Evolutionary conservation across 345 rosid species (phyloP).

Genomic region (Rhizophora apiculata): DNA sequence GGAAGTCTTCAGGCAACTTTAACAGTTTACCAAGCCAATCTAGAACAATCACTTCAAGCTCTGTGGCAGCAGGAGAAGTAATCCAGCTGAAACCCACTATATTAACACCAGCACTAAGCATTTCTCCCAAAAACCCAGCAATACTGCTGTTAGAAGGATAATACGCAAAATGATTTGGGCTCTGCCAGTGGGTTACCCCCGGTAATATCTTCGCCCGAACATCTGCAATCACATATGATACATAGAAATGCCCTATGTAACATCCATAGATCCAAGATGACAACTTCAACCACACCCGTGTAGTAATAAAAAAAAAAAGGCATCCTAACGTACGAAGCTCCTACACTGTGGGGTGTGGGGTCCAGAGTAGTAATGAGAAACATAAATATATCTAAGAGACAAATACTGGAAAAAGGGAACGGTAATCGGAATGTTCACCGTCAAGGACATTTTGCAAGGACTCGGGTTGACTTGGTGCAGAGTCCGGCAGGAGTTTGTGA

Average conservation of each 20-base stretch:
- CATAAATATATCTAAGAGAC: too few relatives aligned
- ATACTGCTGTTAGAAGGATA: slow-evolving; percentile 85
- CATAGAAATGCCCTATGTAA: neutral
- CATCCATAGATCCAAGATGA: neutral
- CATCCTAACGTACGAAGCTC: too few relatives aligned
- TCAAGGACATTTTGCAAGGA: slow-evolving; percentile 68
- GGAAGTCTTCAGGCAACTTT: slow-evolving; percentile 68
- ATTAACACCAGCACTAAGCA: slow-evolving; percentile 86
- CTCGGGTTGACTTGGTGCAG: slow-evolving; percentile 80
- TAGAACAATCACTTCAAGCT: slow-evolving; percentile 84
- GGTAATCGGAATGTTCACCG: slow-evolving; percentile 37
- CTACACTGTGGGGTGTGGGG: too few relatives aligned
- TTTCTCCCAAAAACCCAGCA: slow-evolving; percentile 91
- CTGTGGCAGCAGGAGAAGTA: slow-evolving; percentile 90
- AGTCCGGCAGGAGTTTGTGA: slow-evolving; percentile 59
- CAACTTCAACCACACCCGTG: neutral
- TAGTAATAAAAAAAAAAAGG: neutral
- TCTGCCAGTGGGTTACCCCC: slow-evolving; percentile 91
- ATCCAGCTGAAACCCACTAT: slow-evolving; percentile 93
- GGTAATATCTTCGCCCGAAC: slow-evolving; percentile 68
- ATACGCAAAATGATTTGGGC: slow-evolving; percentile 76
- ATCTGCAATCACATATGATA: slow-evolving; percentile 36
- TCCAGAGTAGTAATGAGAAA: neutral
- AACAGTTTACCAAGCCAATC: slow-evolving; percentile 86
- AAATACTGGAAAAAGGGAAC: too few relatives aligned